Conservation (phyloP, 192 early-diverging fungal species). For the Entophlyctis luteolus region DNA sequence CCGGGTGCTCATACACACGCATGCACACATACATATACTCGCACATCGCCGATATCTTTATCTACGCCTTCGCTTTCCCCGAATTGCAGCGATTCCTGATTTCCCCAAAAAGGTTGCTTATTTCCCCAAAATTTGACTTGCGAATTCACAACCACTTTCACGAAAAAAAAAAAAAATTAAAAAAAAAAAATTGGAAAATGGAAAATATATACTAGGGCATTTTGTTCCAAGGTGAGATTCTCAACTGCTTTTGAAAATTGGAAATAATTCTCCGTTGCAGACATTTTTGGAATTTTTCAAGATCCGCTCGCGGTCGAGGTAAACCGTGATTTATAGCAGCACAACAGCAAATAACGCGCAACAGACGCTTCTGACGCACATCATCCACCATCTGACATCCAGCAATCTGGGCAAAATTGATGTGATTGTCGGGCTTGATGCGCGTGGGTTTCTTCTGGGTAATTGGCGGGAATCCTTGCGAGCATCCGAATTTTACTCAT, state of each 20-base stretch:
- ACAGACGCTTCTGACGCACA: slow-evolving; percentile 73
- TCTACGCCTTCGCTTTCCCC: no score
- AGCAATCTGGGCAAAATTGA: slow-evolving; percentile 67
- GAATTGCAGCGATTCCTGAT: slow-evolving; percentile 56
- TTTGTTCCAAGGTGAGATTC: slow-evolving; percentile 67
- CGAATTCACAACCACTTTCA: no score
- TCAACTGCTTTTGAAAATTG: not conserved
- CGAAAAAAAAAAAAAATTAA: no score
- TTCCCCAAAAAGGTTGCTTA: slow-evolving; percentile 68
- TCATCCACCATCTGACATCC: slow-evolving; percentile 72
- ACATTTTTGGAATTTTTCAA: slow-evolving; percentile 96
- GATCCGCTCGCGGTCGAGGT: slow-evolving; percentile 88
- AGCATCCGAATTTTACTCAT: slow-evolving; percentile 5
- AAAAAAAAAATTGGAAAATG: no score
- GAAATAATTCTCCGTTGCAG: slow-evolving; percentile 67
- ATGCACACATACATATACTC: not conserved
- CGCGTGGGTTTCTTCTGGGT: slow-evolving; percentile 95
- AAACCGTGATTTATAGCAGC: not conserved
- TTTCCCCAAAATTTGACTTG: no score
- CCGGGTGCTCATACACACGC: no score
- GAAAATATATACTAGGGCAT: slow-evolving; percentile 85
- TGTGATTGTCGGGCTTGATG: slow-evolving; percentile 91
- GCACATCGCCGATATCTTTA: not conserved
- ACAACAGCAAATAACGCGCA: not conserved
- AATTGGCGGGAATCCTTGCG: slow-evolving; percentile 32